These are phyloP conservation scores for Phytophthora fragariae DNA, from an alignment of 352 stramenopile genomes.

Conservation along the genomic window DNA sequence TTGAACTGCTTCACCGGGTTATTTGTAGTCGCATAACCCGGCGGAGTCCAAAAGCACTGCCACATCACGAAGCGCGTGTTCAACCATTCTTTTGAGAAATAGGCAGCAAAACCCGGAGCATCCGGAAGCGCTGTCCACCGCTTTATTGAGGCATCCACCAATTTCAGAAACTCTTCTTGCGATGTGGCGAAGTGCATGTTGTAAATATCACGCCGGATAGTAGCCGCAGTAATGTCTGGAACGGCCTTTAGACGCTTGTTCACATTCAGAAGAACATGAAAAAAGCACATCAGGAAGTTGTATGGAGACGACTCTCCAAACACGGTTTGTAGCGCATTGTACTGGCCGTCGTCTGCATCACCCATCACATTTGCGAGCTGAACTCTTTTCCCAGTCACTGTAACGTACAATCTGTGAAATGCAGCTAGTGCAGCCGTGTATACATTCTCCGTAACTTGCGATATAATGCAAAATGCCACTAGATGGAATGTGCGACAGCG, in stretches of 20 bases:
- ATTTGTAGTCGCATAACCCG: neutral
- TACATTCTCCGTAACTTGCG: too few relatives aligned
- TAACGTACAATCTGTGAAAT: neutral
- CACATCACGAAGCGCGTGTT: neutral
- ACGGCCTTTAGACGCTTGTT: too few relatives aligned
- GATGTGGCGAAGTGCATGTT: neutral
- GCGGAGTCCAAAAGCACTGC: neutral
- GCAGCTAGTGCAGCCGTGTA: neutral
- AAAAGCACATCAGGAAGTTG: neutral
- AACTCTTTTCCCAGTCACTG: neutral
- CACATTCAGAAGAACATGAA: too few relatives aligned
- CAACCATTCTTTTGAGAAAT: neutral
- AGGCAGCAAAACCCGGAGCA: neutral
- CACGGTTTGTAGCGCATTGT: neutral
- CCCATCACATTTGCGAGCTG: neutral
- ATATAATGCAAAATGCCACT: too few relatives aligned
- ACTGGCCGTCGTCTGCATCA: neutral
- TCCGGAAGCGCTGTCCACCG: neutral
- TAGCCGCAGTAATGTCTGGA: too few relatives aligned
- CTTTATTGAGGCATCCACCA: neutral
- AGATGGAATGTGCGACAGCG: neutral
- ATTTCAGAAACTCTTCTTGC: neutral
- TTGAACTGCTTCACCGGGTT: neutral
- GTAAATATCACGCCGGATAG: neutral
- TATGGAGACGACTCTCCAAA: neutral